Percentiles rank a stretch among this genome's conserved stretches.
These are phyloP conservation scores for Neospermospora avenae DNA, from an alignment of 2,329 filamentous ascomycete species.

Conservation along the genomic window DNA sequence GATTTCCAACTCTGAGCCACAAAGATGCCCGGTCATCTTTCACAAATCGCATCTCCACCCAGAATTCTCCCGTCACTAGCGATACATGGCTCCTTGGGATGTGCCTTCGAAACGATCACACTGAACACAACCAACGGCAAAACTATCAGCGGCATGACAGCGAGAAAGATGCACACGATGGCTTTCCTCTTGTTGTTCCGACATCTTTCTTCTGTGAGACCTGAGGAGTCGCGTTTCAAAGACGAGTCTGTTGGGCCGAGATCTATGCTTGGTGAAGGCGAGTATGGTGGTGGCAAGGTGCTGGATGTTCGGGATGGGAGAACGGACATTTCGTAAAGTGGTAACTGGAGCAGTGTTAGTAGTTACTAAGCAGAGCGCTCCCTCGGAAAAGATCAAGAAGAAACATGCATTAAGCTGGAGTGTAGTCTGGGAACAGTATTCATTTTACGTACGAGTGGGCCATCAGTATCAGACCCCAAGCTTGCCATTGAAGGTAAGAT, in stretches of 20 bases:
- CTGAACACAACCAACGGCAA: not conserved
- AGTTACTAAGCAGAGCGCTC: too few relatives aligned
- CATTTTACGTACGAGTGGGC: not conserved
- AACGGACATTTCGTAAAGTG: not conserved
- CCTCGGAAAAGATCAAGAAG: too few relatives aligned
- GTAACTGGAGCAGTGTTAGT: not conserved
- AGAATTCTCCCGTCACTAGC: not conserved
- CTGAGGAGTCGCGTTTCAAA: not conserved
- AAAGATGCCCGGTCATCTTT: not conserved
- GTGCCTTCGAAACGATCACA: not conserved
- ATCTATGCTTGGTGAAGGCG: not conserved
- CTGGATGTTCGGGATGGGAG: not conserved
- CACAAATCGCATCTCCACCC: not conserved
- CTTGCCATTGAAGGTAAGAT: not conserved
- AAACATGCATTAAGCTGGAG: not conserved
- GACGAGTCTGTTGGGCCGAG: not conserved
- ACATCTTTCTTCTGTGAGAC: not conserved
- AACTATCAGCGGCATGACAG: not conserved
- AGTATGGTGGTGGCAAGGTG: not conserved
- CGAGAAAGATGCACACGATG: not conserved
- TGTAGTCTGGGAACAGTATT: not conserved
- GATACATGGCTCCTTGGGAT: not conserved
- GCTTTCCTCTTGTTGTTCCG: slow-evolving; percentile 1
- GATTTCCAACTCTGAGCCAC: not conserved
- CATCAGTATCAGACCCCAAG: not conserved